phyloP scores from a whole-genome alignment of 345 rosid species.

The Eucalyptus polyanthemos region DNA sequence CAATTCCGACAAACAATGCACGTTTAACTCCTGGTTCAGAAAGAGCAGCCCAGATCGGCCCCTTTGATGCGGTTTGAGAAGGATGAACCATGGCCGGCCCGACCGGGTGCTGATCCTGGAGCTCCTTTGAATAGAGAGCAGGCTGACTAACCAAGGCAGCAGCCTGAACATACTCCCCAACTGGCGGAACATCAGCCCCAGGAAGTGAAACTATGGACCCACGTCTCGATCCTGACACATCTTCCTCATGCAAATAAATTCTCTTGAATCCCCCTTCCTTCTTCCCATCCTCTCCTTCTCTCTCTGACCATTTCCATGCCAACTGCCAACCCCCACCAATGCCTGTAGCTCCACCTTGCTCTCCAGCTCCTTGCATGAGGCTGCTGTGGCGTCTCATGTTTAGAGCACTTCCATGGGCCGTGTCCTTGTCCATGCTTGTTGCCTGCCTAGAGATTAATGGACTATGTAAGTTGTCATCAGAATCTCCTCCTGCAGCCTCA shows the following conservation, averaged over 20 bases:
- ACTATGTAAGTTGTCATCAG: conserved; percentile 75
- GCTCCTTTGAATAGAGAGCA: conserved; percentile 59
- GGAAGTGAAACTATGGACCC: conserved; percentile 77
- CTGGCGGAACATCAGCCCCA: conserved; percentile 31
- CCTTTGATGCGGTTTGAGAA: conserved; percentile 35
- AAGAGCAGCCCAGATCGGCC: conserved; percentile 73
- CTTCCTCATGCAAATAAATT: conserved; percentile 77
- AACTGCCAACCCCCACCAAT: conserved; percentile 98
- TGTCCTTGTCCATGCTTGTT: conserved; percentile 77
- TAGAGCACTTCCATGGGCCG: conserved; percentile 54
- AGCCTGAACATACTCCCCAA: conserved; percentile 70
- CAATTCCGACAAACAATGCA: conserved; percentile 79
- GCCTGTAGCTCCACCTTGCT: conserved; percentile 51
- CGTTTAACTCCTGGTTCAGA: conserved; percentile 84
- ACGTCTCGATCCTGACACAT: conserved; percentile 50
- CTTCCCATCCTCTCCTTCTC: conserved; percentile 59
- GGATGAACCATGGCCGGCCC: conserved; percentile 79
- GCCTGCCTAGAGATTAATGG: conserved; percentile 91
- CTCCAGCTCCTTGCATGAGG: conserved; percentile 53
- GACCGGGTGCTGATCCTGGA: conserved; percentile 27
- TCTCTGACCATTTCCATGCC: conserved; percentile 79
- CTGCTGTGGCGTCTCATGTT: conserved; percentile 78
- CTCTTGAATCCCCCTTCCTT: conserved; percentile 79
- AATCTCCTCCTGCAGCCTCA: conserved; percentile 52
- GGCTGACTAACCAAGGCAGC: conserved; percentile 85